Percentiles rank a stretch among this genome's conserved stretches.
Evolutionary conservation across 345 rosid species (phyloP).

Genomic region (Cardamine resedifolia): DNA sequence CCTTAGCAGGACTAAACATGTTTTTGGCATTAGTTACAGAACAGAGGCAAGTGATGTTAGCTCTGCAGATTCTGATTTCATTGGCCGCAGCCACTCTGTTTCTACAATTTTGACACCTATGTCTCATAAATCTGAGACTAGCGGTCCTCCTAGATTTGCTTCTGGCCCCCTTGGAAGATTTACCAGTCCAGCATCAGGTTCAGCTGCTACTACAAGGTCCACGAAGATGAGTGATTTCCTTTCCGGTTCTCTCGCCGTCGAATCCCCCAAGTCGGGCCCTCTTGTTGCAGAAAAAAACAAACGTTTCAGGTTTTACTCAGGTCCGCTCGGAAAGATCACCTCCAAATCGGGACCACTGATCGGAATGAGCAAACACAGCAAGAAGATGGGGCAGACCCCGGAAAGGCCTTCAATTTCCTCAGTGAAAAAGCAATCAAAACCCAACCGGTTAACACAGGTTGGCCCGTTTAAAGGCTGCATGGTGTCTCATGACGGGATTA

Average conservation of each 20-base stretch:
- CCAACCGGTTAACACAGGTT: slow-evolving; percentile 62
- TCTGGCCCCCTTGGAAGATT: slow-evolving; percentile 75
- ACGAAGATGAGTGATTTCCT: slow-evolving; percentile 54
- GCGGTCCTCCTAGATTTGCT: slow-evolving; percentile 59
- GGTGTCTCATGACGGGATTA: slow-evolving; percentile 44
- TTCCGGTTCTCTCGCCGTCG: slow-evolving; percentile 75
- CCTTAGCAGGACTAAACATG: slow-evolving; percentile 57
- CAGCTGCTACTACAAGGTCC: slow-evolving; percentile 42
- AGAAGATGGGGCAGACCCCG: slow-evolving; percentile 57
- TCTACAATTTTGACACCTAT: slow-evolving; percentile 60
- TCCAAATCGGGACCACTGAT: slow-evolving; percentile 62
- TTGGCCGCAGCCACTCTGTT: slow-evolving; percentile 64
- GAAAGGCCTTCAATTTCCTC: slow-evolving; percentile 41
- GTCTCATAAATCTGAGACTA: slow-evolving; percentile 51
- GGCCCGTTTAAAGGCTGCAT: slow-evolving; percentile 89
- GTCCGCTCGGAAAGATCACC: slow-evolving; percentile 54
- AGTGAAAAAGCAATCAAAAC: slow-evolving; percentile 51
- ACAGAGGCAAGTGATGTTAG: slow-evolving; percentile 47
- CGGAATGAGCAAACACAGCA: slow-evolving; percentile 49
- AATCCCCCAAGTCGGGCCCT: slow-evolving; percentile 53
- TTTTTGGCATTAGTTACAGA: slow-evolving; percentile 59
- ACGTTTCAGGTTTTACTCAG: slow-evolving; percentile 57
- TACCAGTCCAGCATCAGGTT: slow-evolving; percentile 53
- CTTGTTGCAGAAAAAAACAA: slow-evolving; percentile 43
- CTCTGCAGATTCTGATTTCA: slow-evolving; percentile 50